Evolutionary conservation across 2,329 filamentous ascomycete species (phyloP), one percentile per base, ranked within the genome.

Genomic region (Aplosporella prunicola): DNA sequence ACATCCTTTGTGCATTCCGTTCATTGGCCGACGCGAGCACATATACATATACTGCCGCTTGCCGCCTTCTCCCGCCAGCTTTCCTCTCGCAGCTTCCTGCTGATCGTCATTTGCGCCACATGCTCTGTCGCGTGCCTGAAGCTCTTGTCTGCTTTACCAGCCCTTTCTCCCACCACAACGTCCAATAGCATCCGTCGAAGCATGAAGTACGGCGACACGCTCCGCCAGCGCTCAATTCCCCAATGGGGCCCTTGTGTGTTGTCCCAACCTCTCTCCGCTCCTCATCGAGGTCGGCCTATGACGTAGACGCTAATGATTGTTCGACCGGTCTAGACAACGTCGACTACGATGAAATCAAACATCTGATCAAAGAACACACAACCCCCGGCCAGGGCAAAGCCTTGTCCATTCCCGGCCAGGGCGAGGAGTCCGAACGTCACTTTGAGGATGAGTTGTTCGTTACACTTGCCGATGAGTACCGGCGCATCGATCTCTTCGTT

Each of bases 321-420:
- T 23, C 18, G 24, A 11, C 6, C 17, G 25, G n/a, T 30, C 14
- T 56, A 85, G 80, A 88, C 57, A 91, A 93, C 60, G 77, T 93
- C 60, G 85, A 91, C 59, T 93, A 93, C 68, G 85, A 89, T 57
- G 82, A 82, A 32, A 72, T 93, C 45, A 93, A 93, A 61, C 73
- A 83, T 57, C 71, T 84, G 51, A 89, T 93, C 67, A 91, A 89
- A 58, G 73, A 73, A 43, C 75, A 86, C 54, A 93, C 85, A 2
- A 80, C 78, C 9, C 74, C 72, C 29, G 76, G 80, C 57, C 76
- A 82, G 50, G 80, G 78, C 18, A 69, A 68, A 47, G 80, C 81
- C 30, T 76, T 87, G 39, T 71, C 78, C 14, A 88, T 91, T 38
- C 84, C 84, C 1, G 82, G 82, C 11, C 76, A 81, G 38, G 60